Evolutionary conservation across 345 rosid species (phyloP).

Genomic region (Ricinus communis): DNA sequence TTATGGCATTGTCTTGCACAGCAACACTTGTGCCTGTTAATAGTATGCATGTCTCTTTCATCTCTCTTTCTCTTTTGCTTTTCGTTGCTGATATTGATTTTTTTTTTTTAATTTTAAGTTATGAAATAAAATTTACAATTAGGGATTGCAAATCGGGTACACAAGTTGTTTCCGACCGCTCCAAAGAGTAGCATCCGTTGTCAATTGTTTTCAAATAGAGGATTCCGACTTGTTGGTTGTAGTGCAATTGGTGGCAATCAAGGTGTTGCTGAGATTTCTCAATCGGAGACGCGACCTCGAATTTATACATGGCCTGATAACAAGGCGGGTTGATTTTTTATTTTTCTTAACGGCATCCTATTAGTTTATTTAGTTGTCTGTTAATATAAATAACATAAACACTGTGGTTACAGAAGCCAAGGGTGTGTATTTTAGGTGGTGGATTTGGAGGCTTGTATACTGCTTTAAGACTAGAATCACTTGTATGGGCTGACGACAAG

Average conservation of each 20-base stretch:
- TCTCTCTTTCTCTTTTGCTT: not conserved
- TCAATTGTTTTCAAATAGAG: conserved; percentile 8
- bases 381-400: not conserved
- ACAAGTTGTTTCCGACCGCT: conserved; percentile 18
- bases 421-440: conserved; percentile 71
- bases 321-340: too few species aligned
- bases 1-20: not conserved
- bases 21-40: conserved; percentile 4
- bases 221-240: conserved; percentile 28
- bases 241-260: conserved; percentile 21
- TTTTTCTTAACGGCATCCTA: not conserved
- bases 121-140: not conserved
- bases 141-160: conserved; percentile 33
- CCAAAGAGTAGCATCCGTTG: conserved; percentile 15
- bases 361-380: not conserved
- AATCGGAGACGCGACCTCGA: conserved; percentile 22
- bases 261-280: conserved; percentile 29
- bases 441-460: conserved; percentile 94
- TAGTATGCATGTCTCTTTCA: not conserved
- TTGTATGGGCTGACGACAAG: conserved; percentile 80
- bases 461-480: conserved; percentile 88
- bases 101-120: not conserved
- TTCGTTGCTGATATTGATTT: not conserved
- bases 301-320: conserved; percentile 52
- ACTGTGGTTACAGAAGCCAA: conserved; percentile 46